A percentile compares a stretch with the other conserved stretches of the same genome.
Evolutionary conservation across 1,139 yeast genomes (phyloP).

Genomic region (Hemisphaericaspora xylanilytica): DNA sequence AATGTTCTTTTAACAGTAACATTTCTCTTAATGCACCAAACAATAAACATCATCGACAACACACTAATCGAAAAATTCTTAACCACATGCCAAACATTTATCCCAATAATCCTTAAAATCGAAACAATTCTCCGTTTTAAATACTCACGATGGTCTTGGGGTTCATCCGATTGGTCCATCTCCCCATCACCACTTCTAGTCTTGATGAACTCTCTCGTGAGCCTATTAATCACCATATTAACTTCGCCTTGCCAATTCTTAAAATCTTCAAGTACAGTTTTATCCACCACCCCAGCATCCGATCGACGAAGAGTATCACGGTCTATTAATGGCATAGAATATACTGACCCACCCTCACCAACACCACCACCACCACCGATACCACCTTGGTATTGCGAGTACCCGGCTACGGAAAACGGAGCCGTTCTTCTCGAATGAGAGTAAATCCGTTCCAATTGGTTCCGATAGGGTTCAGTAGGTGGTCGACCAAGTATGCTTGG

Average conservation of each 20-base stretch:
- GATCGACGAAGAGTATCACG: slow-evolving; percentile 2
- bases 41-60: slow-evolving; percentile 38
- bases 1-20: slow-evolving; percentile 41
- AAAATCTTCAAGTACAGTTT: slow-evolving; percentile 32
- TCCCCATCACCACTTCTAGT: slow-evolving; percentile 11
- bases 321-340: slow-evolving; percentile 12
- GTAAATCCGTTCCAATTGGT: slow-evolving; percentile 43
- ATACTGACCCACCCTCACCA: slow-evolving; percentile 5
- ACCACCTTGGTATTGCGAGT: slow-evolving; percentile 23
- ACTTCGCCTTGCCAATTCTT: slow-evolving; percentile 48
- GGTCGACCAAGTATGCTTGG: slow-evolving; percentile 28
- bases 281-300: slow-evolving; percentile 1
- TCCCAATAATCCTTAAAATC: slow-evolving; percentile 29
- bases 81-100: slow-evolving; percentile 25
- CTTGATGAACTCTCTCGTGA: slow-evolving; percentile 36
- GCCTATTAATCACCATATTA: slow-evolving; percentile 38
- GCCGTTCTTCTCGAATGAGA: slow-evolving; percentile 46
- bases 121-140: slow-evolving; percentile 24
- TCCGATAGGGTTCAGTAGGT: slow-evolving; percentile 28
- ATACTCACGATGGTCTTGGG: slow-evolving; percentile 18
- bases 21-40: slow-evolving; percentile 45
- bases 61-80: slow-evolving; percentile 40
- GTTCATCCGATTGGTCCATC: slow-evolving; percentile 14
- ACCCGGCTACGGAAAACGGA: slow-evolving; percentile 38
- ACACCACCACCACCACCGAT: too few species aligned